Base-by-base conservation (phyloP, 805 yeast genomes). In the Maudiozyma bulderi region DNA sequence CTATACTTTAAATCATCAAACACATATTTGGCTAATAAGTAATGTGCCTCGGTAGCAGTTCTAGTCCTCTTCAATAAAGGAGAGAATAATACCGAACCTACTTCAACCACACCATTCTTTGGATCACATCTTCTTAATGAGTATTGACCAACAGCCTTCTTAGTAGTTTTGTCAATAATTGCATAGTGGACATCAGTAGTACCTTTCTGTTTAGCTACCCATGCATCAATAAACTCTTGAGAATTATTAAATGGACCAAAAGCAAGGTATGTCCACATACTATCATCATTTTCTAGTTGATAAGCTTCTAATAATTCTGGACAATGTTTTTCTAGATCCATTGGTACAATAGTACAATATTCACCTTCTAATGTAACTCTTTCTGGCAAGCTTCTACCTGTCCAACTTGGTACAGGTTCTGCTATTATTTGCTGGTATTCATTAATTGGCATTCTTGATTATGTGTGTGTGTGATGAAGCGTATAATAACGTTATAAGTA, bases 1-100 rank as follows among this genome's bases (percentile, higher is more conserved):
- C 71, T 54, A 50, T 63, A 61, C 3, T 62, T 59, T 40, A 64
- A 52, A 8, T 38, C 49, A 2, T 61, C 64, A 44, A 66, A 63
- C 1, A 59, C 67, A 43, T 63, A 54, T 37, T 53, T 54, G 52
- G 60, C 55, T 47, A 65, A 43, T 33, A 66, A 52, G 49, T 55
- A 66, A 44, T 59, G 58, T 3, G 64, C 65, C 46, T 67, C 71
- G 1, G 70, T 66, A 8, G 67, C 60, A 29, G 54, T 51, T 5
- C 58, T 53, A 7, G 67, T 65, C 37, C 57, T 48, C 43, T 50
- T 50, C 30, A 56, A 40, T 8, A 43, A 45, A 10, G 50, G 44
- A 1, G 64, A 50, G 47, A 58, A 63, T 34, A 59, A 38, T 2
- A 66, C 61, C 43, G 52, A 55, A 8, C 69, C 70, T 10, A 61